These are phyloP conservation scores for Entelexis sorbosivorans DNA, from an alignment of 1,139 yeast species.

Conservation along the genomic window DNA sequence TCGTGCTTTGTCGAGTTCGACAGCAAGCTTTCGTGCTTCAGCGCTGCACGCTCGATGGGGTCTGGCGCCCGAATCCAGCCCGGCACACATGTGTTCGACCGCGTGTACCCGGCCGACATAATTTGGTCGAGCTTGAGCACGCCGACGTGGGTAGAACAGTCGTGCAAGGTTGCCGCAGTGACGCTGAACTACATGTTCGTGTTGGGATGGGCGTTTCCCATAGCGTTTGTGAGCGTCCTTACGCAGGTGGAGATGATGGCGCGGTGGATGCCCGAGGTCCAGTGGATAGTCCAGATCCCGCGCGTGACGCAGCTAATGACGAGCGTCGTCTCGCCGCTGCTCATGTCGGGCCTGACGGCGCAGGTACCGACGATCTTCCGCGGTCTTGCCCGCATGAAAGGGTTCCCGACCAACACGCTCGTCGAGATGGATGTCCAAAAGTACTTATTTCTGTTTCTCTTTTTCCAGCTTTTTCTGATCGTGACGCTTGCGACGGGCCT, in stretches of 20 bases:
- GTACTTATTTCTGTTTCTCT: constrained; percentile 61
- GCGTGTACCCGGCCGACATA: constrained; percentile 27
- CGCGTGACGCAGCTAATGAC: constrained; percentile 54
- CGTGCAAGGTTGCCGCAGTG: constrained; percentile 3
- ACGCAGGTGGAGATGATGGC: constrained; percentile 61
- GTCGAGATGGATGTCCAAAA: constrained; percentile 66
- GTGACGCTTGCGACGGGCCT: constrained; percentile 78
- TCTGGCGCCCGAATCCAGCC: constrained; percentile 3
- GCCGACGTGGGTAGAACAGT: neutral
- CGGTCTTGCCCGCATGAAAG: constrained; percentile 53
- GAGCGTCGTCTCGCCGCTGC: constrained; percentile 62
- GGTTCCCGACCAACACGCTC: constrained; percentile 51
- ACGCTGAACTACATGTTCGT: constrained; percentile 33
- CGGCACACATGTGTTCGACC: constrained; percentile 18
- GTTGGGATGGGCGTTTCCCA: constrained; percentile 78
- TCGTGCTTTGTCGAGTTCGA: constrained; percentile 31
- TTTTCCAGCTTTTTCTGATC: constrained; percentile 71
- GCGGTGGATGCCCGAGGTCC: constrained; percentile 49
- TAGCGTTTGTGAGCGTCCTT: constrained; percentile 69
- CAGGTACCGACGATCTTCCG: constrained; percentile 63
- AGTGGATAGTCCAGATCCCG: constrained; percentile 57
- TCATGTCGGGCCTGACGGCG: constrained; percentile 57
- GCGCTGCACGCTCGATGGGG: constrained; percentile 27
- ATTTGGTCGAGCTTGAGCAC: constrained; percentile 27
- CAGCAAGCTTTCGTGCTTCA: constrained; percentile 27